Evolutionary conservation across 2,329 filamentous ascomycete species (phyloP), one percentile per base, ranked within the genome.

Genomic region (Penicillium psychrosexuale): DNA sequence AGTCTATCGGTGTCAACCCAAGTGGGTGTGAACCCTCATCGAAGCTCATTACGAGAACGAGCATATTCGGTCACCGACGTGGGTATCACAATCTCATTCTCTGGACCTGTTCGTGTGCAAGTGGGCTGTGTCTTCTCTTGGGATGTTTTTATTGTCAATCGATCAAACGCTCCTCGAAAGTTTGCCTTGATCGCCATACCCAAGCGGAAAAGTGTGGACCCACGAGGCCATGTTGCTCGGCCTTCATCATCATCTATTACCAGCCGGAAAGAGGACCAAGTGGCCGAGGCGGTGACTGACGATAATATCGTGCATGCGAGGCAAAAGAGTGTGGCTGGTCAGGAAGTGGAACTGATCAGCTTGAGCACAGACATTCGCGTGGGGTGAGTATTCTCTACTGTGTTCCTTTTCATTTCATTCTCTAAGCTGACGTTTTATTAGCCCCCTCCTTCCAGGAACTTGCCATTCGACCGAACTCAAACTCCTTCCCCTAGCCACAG

Each of bases 101-200:
- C 78, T 5, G 80, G 80, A 0, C 81, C 82, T 4, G 66, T 71
- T 5, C 72, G 67, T 15, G 79, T 81, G 11, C 66, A 72, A 8
- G 77, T 82, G n/a, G 80, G 80, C 12, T 72, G 78, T 36, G 71
- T 77, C 3, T 84, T 86, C 63, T 72, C 73, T 8, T 83, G 83
- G 78, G 72, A 77, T 37, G 72, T 86, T 4, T 83, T 85, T 56
- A 80, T 85, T 37, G 78, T 84, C 51, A 86, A 86, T 61, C 78
- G 79, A 12, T 84, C 82, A 13, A 68, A 72, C n/a, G 76, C 77
- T 46, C 64, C 74, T 19, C 77, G 81, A 3, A 81, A 82, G 60
- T 77, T 86, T 47, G 79, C 80, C 7, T 72, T 86, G 38, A 68
- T 82, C 19, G 78, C 79, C 1, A 74, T 84, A 15, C 78, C 81